Evolutionary conservation across 805 yeast genomes (phyloP), one percentile per base, ranked within the genome.

Genomic region (Metschnikowia kunwiensis): DNA sequence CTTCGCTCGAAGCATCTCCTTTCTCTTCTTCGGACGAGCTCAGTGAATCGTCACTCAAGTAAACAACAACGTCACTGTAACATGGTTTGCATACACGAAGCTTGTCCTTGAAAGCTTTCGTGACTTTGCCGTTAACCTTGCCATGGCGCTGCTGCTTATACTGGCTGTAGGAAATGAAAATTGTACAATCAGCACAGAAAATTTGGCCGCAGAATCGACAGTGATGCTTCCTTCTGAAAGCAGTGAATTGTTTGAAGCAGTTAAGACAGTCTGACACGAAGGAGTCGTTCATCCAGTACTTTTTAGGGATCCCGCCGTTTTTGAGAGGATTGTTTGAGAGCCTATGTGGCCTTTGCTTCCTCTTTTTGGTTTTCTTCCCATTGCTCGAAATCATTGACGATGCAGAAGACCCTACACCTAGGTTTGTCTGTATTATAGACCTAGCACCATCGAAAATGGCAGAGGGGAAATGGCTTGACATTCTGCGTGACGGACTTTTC

Each of bases 191-290:
- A 28, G 83, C 73, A 59, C 98, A 91, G 54, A 89, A 91, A 32
- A 91, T 89, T 58, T 89, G 96, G 2, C 98, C 98, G 61, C 98
- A 91, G 23, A 91, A 80, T 36, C 98, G 68, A 54, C 98, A 91
- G 60, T 91, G 98, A 56, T 91, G 98, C 47, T 86, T 84, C 48
- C 98, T 70, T 56, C 96, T 67, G 61, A 88, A 89, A 0, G 97
- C 83, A 1, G 84, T 77, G 54, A 91, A 91, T 3, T 78, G 76
- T 36, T 79, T 73, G 38, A 83, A 86, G 58, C 97, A 91, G 11
- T 82, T 72, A 40, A 87, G 78, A 53, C 98, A 91, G 44, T 87
- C 93, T 7, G 81, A 75, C 0, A 95, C 95, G 41, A 87, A 85
- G 27, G 91, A 85, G 63, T 91, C 97, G 51, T 89, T 87, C 86